Conservation (phyloP, 192 early-diverging fungal species). For the Dissophora globulifera region DNA sequence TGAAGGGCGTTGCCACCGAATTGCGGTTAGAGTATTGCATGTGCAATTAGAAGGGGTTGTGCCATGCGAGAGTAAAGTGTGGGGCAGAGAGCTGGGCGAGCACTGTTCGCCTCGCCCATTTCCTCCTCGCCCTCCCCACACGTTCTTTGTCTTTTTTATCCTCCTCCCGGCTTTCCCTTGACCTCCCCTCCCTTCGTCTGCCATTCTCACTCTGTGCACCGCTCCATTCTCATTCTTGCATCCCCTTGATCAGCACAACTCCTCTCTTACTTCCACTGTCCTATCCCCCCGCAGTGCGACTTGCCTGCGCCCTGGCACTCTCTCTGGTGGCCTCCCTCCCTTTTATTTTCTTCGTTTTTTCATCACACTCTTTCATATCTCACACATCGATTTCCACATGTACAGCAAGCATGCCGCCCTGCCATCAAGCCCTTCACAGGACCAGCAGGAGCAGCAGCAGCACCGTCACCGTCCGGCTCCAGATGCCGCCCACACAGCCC, state of each 20-base stretch:
- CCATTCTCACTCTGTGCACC: neutral
- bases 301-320: no score
- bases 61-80: no score
- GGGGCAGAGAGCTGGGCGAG: no score
- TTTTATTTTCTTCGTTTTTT: neutral
- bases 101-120: no score
- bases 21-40: neutral
- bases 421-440: neutral
- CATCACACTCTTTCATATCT: neutral
- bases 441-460: neutral
- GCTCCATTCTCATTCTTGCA: slow-evolving; percentile 1
- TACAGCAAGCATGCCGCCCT: no score
- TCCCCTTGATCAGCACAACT: no score
- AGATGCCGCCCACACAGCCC: neutral
- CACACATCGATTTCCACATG: neutral
- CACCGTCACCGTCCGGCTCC: no score
- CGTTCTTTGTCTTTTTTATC: neutral
- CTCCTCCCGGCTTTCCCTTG: neutral
- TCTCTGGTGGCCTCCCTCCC: neutral
- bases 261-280: slow-evolving; percentile 1
- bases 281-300: no score
- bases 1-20: slow-evolving; percentile 3
- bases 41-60: neutral
- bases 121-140: no score
- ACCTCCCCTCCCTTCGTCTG: neutral